Evolutionary conservation across 768 basidiomycete species (phyloP), one percentile per base, ranked within the genome.

Genomic region (Phylloporus scabripes): DNA sequence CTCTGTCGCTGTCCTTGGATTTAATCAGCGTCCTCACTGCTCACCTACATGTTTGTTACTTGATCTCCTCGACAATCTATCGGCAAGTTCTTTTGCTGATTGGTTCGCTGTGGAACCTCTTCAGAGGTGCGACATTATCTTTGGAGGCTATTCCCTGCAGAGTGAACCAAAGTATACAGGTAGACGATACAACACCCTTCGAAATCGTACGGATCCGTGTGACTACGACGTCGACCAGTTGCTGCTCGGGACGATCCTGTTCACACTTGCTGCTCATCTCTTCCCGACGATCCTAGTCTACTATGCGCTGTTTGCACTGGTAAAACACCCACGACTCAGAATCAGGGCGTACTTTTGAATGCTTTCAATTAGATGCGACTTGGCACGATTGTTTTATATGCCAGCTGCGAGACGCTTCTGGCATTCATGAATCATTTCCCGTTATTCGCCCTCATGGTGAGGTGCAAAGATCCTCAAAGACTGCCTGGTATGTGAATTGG

Each of bases 181-280:
- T 0, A 97, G 90, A 68, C 78, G 92, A 41, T 85, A 81, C 60
- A 98, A 98, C 62, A 80, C 84, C 8, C 72, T 99, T 6, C 81
- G 94, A 28, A 79, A 86, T 45, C 81, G 94, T n/a, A 85, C 83
- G 4, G 96, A 98, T 60, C 79, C 85, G 0, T 92, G 89, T 81
- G 79, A 85, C 48, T 98, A 96, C 58, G 89, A 92, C 46, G 75
- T 93, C 23, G 95, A 98, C 64, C 92, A 97, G 62, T 78, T 98
- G 2, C 73, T 98, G n/a, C 85, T 97, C 31, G 95, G 95, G 5
- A 94, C 96, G 0, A 83, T 92, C 47, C 70, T 94, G 44, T 90
- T 93, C 72, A 88, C 90, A 0, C 74, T 92, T 15, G 68, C 90
- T 11, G 79, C 85, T 7, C 87, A 94, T 63, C 69, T 93, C 11